Conservation (phyloP, 2,329 filamentous ascomycete genomes). For the Onygenales sp. region DNA sequence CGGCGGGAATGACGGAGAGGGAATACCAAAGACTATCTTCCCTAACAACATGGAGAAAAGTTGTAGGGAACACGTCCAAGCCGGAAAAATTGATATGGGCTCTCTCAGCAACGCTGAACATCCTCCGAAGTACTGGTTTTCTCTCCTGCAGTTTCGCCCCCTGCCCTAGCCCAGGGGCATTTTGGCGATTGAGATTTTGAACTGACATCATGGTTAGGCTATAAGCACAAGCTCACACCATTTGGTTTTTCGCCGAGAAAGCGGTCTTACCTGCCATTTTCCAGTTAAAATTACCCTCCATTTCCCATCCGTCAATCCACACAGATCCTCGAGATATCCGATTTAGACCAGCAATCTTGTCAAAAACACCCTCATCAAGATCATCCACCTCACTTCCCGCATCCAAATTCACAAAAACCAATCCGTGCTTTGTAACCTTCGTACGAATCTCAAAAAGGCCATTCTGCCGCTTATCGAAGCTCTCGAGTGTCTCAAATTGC, state of each 20-base stretch:
- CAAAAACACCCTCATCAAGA: conserved; percentile 2
- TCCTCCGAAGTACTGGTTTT: not conserved
- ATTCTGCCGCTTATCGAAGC: conserved; percentile 49
- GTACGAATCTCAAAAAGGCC: conserved; percentile 38
- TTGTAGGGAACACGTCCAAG: conserved; percentile 16
- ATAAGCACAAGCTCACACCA: not conserved
- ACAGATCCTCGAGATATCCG: conserved; percentile 6
- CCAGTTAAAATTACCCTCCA: conserved; percentile 25
- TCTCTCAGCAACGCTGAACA: not conserved
- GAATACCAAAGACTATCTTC: conserved; percentile 14
- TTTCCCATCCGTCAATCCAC: conserved; percentile 20
- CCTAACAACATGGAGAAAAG: conserved; percentile 15
- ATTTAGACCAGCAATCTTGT: conserved; percentile 9
- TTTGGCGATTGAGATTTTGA: not conserved
- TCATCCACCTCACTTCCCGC: conserved; percentile 4
- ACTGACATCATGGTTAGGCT: not conserved
- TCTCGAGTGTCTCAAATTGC: conserved; percentile 45
- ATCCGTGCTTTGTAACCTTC: conserved; percentile 14
- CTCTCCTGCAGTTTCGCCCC: not conserved
- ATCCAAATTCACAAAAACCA: conserved; percentile 21
- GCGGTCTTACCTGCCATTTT: conserved; percentile 20
- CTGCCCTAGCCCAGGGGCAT: not conserved
- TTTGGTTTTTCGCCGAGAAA: not conserved
- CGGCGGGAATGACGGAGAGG: conserved; percentile 19
- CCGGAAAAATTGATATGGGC: not conserved